A percentile compares a stretch with the other conserved stretches of the same genome.
Conservation (phyloP, 106 monocot genomes). For the Xerophyta viscosa region DNA sequence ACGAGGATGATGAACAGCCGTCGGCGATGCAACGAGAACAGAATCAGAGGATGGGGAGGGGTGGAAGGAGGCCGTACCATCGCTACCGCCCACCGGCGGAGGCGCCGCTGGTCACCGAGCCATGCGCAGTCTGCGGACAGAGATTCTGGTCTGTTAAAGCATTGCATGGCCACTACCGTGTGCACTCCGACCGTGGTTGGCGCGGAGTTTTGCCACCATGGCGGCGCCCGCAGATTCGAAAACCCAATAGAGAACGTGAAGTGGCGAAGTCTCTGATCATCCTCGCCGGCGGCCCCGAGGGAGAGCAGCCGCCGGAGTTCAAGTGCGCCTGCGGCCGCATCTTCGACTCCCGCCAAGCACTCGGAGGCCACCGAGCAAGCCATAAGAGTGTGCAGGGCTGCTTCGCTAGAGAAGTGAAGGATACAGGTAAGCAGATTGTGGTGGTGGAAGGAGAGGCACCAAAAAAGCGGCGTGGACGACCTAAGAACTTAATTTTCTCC, state of each 20-base stretch:
- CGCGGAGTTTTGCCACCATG: neutral
- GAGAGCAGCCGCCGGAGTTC: neutral
- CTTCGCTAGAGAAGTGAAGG: neutral
- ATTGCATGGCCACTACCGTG: neutral
- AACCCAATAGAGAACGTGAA: neutral
- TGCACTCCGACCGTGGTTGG: neutral
- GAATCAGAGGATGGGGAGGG: neutral
- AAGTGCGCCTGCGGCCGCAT: neutral
- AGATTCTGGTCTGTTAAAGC: neutral
- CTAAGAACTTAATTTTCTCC: no score
- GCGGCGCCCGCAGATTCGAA: neutral
- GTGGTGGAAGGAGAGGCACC: no score
- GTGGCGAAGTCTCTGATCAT: neutral
- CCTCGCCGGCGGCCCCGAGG: neutral
- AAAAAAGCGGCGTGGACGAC: no score
- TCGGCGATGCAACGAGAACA: neutral
- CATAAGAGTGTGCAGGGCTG: conserved; percentile 20
- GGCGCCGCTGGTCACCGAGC: neutral
- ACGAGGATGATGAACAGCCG: neutral
- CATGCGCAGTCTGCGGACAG: neutral
- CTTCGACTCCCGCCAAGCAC: conserved; percentile 16
- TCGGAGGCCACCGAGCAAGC: conserved; percentile 27
- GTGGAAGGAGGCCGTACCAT: no score
- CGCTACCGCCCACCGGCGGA: neutral
- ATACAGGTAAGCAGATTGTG: no score